Evolutionary conservation across 2,329 filamentous ascomycete genomes (phyloP).

Genomic region (Sporothrix schenckii): DNA sequence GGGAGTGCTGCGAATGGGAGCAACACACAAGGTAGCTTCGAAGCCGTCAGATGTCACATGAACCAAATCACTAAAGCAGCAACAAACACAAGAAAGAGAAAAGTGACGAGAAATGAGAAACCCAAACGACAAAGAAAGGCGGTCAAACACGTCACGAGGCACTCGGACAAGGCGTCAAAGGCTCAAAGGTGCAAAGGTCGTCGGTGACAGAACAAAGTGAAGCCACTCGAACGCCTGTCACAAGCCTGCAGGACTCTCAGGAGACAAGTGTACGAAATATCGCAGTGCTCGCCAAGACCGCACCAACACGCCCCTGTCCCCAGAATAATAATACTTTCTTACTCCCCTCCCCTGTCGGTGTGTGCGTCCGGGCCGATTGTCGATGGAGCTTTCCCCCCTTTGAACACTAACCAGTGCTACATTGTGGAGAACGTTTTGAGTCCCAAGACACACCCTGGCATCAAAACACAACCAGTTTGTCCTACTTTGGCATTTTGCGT

Average conservation of each 20-base stretch:
- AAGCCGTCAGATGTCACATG: background rate
- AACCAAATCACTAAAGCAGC: background rate
- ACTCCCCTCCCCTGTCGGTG: background rate
- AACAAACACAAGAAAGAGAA: background rate
- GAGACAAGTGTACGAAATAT: no score
- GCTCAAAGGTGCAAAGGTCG: no score
- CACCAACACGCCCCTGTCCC: background rate
- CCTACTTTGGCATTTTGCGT: no score
- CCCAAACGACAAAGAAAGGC: background rate
- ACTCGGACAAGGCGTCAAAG: background rate
- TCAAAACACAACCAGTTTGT: no score
- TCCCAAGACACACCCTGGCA: no score
- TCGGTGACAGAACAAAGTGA: no score
- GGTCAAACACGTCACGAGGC: constrained; percentile 9
- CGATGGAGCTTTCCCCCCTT: background rate
- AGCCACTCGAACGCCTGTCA: background rate
- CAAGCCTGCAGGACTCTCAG: background rate
- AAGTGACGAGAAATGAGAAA: background rate
- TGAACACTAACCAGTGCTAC: no score
- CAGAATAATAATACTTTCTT: no score
- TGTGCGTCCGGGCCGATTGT: constrained; percentile 22
- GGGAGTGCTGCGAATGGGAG: no score
- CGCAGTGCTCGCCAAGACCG: background rate
- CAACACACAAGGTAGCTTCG: no score
- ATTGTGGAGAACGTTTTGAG: no score